Evolutionary conservation across 2,329 filamentous ascomycete genomes (phyloP).

Genomic region (Raffaelea deltoideospora): DNA sequence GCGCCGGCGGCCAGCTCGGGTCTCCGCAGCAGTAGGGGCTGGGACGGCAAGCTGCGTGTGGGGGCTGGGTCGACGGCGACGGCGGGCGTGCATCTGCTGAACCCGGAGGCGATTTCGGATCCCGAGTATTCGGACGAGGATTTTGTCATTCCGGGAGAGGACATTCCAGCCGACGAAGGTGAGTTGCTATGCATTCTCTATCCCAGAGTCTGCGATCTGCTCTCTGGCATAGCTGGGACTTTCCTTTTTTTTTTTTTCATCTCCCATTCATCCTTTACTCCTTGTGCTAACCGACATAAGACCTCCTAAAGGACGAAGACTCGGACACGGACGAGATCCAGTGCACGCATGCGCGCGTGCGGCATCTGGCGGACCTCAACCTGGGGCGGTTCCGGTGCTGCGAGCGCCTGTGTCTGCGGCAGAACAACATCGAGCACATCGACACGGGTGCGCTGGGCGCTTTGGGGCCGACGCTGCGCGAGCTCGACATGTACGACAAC

Average conservation of each 20-base stretch:
- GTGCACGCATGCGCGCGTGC: constrained; percentile 73
- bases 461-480: constrained; percentile 53
- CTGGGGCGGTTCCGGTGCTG: constrained; percentile 72
- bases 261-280: background rate
- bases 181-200: constrained; percentile 9
- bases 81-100: no score
- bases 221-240: background rate
- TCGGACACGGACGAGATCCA: constrained; percentile 63
- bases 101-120: constrained; percentile 72
- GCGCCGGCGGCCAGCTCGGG: constrained; percentile 21
- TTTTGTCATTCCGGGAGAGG: constrained; percentile 53
- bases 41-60: constrained; percentile 69
- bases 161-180: constrained; percentile 75
- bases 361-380: constrained; percentile 60
- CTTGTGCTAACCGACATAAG: constrained; percentile 19
- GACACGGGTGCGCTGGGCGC: background rate
- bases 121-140: constrained; percentile 68
- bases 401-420: constrained; percentile 70
- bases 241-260: background rate
- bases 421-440: constrained; percentile 76
- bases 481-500: constrained; percentile 95
- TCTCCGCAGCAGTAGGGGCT: constrained; percentile 50
- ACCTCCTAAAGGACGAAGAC: constrained; percentile 46
- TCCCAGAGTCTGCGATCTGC: background rate
- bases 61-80: no score